Percentiles rank a stretch among this genome's conserved stretches.
These are phyloP conservation scores for Graphilbum sp. DNA, from an alignment of 2,329 filamentous ascomycete genomes.

Conservation along the genomic window DNA sequence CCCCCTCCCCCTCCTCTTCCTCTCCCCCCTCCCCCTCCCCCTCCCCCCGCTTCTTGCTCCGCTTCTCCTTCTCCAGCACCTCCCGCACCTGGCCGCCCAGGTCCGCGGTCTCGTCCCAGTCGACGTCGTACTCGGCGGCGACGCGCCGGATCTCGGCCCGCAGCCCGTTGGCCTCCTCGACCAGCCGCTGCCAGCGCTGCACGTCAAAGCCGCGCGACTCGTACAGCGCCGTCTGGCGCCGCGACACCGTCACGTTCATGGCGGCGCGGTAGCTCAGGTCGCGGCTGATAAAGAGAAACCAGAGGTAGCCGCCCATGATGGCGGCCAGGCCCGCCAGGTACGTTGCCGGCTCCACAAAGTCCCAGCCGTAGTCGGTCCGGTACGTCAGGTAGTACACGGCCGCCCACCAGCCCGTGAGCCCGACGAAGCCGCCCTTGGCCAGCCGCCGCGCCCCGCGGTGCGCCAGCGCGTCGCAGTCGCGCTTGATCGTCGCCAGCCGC, in stretches of 20 bases:
- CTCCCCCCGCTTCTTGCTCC: conserved; percentile 22
- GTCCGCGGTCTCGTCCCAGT: conserved; percentile 68
- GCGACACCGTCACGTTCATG: conserved; percentile 71
- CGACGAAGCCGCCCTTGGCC: conserved; percentile 62
- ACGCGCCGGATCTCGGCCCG: conserved; percentile 65
- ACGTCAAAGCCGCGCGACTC: conserved; percentile 59
- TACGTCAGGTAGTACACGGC: conserved; percentile 59
- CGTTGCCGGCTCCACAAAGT: conserved; percentile 78
- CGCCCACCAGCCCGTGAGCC: conserved; percentile 65
- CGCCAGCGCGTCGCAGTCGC: conserved; percentile 63
- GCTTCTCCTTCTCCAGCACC: conserved; percentile 36
- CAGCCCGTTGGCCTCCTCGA: conserved; percentile 65
- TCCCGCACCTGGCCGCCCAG: conserved; percentile 49
- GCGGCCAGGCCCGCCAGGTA: conserved; percentile 77
- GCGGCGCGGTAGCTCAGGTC: conserved; percentile 78
- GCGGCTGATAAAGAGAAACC: conserved; percentile 85
- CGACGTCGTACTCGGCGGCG: conserved; percentile 76
- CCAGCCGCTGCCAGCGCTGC: conserved; percentile 57
- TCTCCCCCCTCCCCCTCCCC: conserved; percentile 17
- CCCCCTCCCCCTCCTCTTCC: conserved; percentile 1
- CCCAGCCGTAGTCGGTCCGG: conserved; percentile 69
- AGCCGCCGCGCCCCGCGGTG: conserved; percentile 63
- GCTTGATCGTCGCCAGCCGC: conserved; percentile 55
- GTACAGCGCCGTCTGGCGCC: conserved; percentile 63
- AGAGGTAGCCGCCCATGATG: conserved; percentile 79